Conservation (phyloP, 208 protist species). For the Trypanosoma platydactyli region DNA sequence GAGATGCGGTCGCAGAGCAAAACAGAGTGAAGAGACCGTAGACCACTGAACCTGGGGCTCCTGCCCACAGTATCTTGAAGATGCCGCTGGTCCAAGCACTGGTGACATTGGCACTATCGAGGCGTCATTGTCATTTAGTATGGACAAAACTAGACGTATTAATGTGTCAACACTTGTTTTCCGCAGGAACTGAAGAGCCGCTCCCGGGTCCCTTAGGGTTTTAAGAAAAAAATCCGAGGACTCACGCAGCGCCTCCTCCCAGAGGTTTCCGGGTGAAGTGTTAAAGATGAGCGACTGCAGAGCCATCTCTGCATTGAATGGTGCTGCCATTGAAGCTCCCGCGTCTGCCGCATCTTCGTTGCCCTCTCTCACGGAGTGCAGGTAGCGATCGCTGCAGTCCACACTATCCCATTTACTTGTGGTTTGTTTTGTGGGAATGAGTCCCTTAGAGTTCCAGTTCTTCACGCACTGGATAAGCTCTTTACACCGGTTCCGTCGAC, state of each 20-base stretch:
- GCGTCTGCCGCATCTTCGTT: neutral
- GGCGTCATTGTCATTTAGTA: constrained; percentile 25
- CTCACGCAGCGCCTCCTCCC: constrained; percentile 28
- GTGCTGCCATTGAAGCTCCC: neutral
- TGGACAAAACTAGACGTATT: constrained; percentile 18
- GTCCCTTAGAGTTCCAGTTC: constrained; percentile 64
- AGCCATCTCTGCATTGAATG: constrained; percentile 46
- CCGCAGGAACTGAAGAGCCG: constrained; percentile 47
- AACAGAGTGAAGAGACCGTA: constrained; percentile 41
- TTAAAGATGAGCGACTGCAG: constrained; percentile 38
- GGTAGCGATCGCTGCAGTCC: neutral
- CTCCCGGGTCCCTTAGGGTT: constrained; percentile 44
- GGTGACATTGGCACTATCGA: neutral
- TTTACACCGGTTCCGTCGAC: constrained; percentile 17
- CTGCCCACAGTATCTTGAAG: neutral
- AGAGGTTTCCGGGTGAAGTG: constrained; percentile 19
- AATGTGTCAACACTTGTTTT: constrained; percentile 32
- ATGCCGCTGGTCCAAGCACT: neutral
- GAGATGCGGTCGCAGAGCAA: constrained; percentile 37
- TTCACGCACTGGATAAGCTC: constrained; percentile 56
- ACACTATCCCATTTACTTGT: neutral
- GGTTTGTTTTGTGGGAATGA: constrained; percentile 13
- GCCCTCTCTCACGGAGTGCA: neutral
- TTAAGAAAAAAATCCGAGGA: constrained; percentile 46
- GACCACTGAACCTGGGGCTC: constrained; percentile 44